Percentiles rank a stretch among this genome's conserved stretches.
Conservation (phyloP, 805 yeast species). For the Monosporozyma yasuniensis region DNA sequence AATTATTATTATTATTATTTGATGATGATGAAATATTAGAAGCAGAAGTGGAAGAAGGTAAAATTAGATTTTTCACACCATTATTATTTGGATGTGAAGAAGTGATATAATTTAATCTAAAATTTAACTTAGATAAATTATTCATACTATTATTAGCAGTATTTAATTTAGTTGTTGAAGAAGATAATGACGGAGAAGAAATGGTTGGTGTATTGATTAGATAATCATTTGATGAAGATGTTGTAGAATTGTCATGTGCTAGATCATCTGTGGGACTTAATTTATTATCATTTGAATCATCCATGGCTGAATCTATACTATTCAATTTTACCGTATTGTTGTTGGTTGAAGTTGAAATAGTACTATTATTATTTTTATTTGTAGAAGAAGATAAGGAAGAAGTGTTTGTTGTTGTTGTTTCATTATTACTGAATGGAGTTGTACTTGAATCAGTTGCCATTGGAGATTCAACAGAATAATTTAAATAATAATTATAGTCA, state of each 20-base stretch:
- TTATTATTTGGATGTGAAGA: background rate
- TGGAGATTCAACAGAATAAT: conserved; percentile 4
- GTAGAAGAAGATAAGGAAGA: background rate
- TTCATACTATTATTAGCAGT: conserved; percentile 9
- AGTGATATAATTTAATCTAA: background rate
- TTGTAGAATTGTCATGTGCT: background rate
- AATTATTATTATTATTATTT: background rate
- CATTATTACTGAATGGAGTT: conserved; percentile 3
- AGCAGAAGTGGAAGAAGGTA: background rate
- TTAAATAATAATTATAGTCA: conserved; percentile 2
- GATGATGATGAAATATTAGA: background rate
- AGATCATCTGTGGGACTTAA: background rate
- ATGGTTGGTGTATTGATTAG: background rate
- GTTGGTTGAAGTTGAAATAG: too few species aligned
- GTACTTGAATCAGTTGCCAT: conserved; percentile 2
- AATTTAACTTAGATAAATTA: conserved; percentile 7
- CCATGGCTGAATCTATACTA: background rate
- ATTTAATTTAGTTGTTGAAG: conserved; percentile 10
- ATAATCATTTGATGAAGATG: background rate
- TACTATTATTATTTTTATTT: background rate
- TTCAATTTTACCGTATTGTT: background rate
- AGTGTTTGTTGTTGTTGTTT: background rate
- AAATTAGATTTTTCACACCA: background rate
- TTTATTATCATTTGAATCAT: background rate
- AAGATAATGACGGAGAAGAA: conserved; percentile 6